Base-by-base conservation (phyloP, 306 rosid species). In the Trifolium dubium region DNA sequence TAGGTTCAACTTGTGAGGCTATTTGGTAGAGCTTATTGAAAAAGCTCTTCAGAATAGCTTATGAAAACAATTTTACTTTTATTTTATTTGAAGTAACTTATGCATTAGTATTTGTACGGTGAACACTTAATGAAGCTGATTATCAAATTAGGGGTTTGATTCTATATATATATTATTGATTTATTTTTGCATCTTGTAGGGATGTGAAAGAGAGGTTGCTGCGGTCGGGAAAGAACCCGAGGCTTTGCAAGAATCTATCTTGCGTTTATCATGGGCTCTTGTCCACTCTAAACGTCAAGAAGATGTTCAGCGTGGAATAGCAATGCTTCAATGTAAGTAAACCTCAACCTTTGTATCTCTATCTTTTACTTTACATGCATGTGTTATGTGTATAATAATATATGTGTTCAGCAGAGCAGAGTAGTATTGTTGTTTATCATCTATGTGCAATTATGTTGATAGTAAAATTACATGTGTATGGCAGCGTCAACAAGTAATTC, bases 211-310 rank as follows among this genome's bases (percentile, higher is more conserved):
- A 85, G 98, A 93, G 74, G 93, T 89, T 55, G 85, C 88, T 11
- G 92, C 85, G 55, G 97, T 90, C 13, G 86, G 74, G 46, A 85
- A 85, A n/a, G 79, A 81, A 73, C 77, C 93, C 46, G 93, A 93
- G 18, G 2, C 64, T 0, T 13, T 87, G 85, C 77, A 89, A 67
- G 96, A 93, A 39, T 82, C 86, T 83, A 77, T 93, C 44, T 23
- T 87, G 90, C 98, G 97, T 39, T 78, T 93, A 56, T 89, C 98
- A 13, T 90, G 98, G 98, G 89, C 98, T 53, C 98, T 93, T 83
- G 97, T 93, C 74, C 98, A 93, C 88, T 90, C 98, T 0, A 86
- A 88, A 73, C 89, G 80, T 3, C 80, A 92, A 0, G 85, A 89
- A 71, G 97, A 93, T 79, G 92, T 89, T 8, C 96, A 89, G 58